Conservation (phyloP, 2,329 filamentous ascomycete genomes). For the Trichoderma sp. region DNA sequence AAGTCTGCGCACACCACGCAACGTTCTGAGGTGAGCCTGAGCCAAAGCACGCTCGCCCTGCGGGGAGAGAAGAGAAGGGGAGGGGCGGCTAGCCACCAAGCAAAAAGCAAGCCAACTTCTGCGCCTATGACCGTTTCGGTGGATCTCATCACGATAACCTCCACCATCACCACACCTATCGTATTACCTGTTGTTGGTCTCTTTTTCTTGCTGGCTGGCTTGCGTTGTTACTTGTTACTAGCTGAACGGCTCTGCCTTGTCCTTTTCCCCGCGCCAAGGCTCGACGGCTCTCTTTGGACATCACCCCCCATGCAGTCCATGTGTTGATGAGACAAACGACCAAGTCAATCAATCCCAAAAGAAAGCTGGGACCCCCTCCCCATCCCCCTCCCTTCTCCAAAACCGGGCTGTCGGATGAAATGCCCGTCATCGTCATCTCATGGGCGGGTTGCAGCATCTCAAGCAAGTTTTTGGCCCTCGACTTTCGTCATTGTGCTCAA, state of each 20-base stretch:
- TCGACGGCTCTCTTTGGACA: background rate
- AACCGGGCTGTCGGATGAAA: conserved; percentile 8
- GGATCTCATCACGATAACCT: conserved; percentile 20
- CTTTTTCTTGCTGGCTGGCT: background rate
- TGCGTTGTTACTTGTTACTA: background rate
- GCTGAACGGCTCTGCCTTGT: conserved; percentile 8
- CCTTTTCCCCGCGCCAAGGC: conserved; percentile 20
- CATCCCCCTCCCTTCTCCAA: background rate
- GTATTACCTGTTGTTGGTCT: background rate
- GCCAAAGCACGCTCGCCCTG: background rate
- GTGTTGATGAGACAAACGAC: conserved; percentile 6
- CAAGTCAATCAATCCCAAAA: background rate
- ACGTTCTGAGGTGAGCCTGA: conserved; percentile 2
- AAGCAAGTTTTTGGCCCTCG: conserved; percentile 7
- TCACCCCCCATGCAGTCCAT: background rate
- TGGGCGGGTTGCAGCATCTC: background rate
- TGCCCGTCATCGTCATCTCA: conserved; percentile 18
- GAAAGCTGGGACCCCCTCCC: background rate
- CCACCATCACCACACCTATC: background rate
- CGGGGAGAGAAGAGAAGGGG: background rate
- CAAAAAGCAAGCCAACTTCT: background rate
- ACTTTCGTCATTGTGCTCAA: conserved; percentile 10
- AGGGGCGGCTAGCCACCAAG: background rate
- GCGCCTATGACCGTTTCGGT: conserved; percentile 13
- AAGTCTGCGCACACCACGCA: background rate